A percentile compares a stretch with the other conserved stretches of the same genome.
Conservation (phyloP, 1,284 basidiomycete species). For the Apiotrichum akiyoshidainum region DNA sequence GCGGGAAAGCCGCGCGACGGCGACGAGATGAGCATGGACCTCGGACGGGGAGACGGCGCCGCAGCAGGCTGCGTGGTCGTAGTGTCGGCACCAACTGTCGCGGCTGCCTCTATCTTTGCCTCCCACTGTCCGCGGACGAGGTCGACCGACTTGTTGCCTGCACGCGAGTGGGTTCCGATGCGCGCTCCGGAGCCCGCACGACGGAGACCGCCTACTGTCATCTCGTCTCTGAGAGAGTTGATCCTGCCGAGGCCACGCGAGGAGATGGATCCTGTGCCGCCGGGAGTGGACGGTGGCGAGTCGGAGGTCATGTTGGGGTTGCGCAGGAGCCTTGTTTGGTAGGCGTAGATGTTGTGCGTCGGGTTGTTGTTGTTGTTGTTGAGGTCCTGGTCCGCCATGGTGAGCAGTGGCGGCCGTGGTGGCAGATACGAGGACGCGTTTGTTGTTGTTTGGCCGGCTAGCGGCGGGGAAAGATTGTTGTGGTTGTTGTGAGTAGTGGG, state of each 20-base stretch:
- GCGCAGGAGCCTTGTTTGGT: conserved; percentile 37
- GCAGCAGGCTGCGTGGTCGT: neutral
- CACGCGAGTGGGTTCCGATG: conserved; percentile 17
- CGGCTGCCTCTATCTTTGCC: conserved; percentile 37
- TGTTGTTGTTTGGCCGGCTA: neutral
- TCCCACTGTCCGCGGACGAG: conserved; percentile 44
- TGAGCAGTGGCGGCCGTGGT: no score
- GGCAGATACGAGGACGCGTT: neutral
- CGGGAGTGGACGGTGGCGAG: conserved; percentile 2
- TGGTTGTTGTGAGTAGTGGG: no score
- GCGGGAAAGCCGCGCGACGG: neutral
- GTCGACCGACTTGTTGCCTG: conserved; percentile 35
- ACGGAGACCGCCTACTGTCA: conserved; percentile 11
- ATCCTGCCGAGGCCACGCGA: conserved; percentile 15
- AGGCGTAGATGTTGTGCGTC: conserved; percentile 39
- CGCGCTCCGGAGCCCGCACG: conserved; percentile 28
- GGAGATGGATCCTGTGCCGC: neutral
- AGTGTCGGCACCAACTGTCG: neutral
- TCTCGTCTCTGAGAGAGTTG: conserved; percentile 20
- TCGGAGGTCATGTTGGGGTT: neutral
- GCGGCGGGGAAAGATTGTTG: no score
- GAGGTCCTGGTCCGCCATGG: conserved; percentile 3
- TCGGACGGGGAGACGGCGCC: conserved; percentile 10
- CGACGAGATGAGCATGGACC: conserved; percentile 16
- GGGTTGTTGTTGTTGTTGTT: conserved; percentile 23